Conservation (phyloP, 345 rosid genomes). For the Microthlaspi erraticum region DNA sequence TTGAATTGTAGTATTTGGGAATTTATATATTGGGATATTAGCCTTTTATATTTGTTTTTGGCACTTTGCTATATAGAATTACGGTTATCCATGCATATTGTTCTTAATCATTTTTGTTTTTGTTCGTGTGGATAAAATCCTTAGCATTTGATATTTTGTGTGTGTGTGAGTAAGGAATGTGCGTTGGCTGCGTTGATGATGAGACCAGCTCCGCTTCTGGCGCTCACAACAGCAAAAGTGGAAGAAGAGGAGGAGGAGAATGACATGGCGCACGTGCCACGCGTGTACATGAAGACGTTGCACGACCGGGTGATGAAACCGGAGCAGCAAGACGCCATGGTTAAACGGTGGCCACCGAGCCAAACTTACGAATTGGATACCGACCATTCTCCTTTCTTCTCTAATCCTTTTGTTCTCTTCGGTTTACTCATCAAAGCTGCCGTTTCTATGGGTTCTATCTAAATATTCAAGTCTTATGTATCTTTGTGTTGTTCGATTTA, state of each 20-base stretch:
- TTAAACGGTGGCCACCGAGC: slow-evolving; percentile 70
- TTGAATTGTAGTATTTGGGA: too few species aligned
- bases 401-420: slow-evolving; percentile 65
- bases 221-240: slow-evolving; percentile 57
- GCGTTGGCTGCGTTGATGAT: slow-evolving; percentile 72
- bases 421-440: slow-evolving; percentile 77
- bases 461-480: background rate
- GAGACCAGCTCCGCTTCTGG: slow-evolving; percentile 75
- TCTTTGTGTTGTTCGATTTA: background rate
- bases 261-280: slow-evolving; percentile 46
- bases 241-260: slow-evolving; percentile 27
- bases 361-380: slow-evolving; percentile 61
- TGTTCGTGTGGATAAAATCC: too few species aligned
- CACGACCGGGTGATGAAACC: slow-evolving; percentile 69
- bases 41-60: too few species aligned
- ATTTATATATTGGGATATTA: too few species aligned
- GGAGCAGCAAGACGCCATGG: slow-evolving; percentile 83
- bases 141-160: too few species aligned
- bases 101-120: too few species aligned
- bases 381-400: slow-evolving; percentile 91
- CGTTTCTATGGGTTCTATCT: slow-evolving; percentile 43
- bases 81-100: too few species aligned
- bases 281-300: slow-evolving; percentile 70
- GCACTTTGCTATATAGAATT: too few species aligned
- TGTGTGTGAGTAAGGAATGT: slow-evolving; percentile 41